A percentile compares a stretch with the other conserved stretches of the same genome.
Evolutionary conservation across 1,139 yeast genomes (phyloP).

Genomic region (Protomyces lactucae-debilis): DNA sequence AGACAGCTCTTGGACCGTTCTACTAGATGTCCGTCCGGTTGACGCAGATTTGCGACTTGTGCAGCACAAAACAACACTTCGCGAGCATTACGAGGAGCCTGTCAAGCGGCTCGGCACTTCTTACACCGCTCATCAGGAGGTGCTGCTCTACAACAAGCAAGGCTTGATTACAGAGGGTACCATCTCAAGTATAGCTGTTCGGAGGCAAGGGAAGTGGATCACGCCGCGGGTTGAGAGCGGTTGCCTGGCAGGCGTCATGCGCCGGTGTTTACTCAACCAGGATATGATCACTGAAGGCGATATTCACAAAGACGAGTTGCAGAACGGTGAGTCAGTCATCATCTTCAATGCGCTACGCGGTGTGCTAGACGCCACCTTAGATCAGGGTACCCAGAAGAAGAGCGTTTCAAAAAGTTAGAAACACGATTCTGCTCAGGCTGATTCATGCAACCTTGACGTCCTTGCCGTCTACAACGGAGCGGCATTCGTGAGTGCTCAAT

Average conservation of each 20-base stretch:
- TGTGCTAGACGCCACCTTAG: constrained; percentile 3
- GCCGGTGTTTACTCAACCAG: constrained; percentile 59
- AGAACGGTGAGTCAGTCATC: constrained; percentile 60
- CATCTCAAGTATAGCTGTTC: constrained; percentile 72
- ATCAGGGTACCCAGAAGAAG: background rate
- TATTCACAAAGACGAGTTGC: constrained; percentile 47
- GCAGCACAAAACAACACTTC: constrained; percentile 76
- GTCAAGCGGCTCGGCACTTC: constrained; percentile 47
- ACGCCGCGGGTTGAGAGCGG: constrained; percentile 77
- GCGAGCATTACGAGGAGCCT: constrained; percentile 61
- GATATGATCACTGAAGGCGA: constrained; percentile 54
- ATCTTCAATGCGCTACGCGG: constrained; percentile 83
- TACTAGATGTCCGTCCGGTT: constrained; percentile 53
- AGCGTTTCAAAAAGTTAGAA: too few species aligned
- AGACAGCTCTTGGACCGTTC: constrained; percentile 41
- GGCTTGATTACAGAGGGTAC: constrained; percentile 75
- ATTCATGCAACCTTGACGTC: too few species aligned
- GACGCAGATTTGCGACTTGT: constrained; percentile 59
- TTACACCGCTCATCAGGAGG: constrained; percentile 54
- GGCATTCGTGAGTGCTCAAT: too few species aligned
- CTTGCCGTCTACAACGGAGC: too few species aligned
- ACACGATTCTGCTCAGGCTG: too few species aligned
- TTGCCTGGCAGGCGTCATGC: constrained; percentile 77
- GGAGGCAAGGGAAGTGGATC: constrained; percentile 55
- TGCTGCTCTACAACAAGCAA: constrained; percentile 59